Evolutionary conservation across 352 stramenopile species (phyloP), one percentile per base, ranked within the genome.

Genomic region (Blastocystis sp.): DNA sequence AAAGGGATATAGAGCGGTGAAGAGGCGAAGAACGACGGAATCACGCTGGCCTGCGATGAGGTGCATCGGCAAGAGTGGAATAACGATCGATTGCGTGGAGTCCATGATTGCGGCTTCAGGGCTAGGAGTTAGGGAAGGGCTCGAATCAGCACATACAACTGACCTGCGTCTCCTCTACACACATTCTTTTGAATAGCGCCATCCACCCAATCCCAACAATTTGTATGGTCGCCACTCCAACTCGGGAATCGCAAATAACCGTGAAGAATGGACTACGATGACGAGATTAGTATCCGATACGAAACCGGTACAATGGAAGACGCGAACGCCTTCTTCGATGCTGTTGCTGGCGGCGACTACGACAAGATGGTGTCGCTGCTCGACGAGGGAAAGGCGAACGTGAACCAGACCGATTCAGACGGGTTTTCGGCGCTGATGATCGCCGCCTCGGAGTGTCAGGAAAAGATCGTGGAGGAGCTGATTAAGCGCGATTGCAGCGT

Each of bases 341-440:
- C 79, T 62, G 79, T 80, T 37, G 67, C 79, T 55, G 79, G 79
- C 60, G 79, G 79, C 26, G 67, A 89, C 26, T 77, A 67, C 21
- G 79, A 69, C n/a, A 80, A 29, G 13, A 71, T 89, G 41, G 50
- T 89, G 24, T 69, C 31, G 10, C 62, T 89, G 67, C 26, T 89
- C 29, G 65, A 89, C 26, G 61, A 89, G 24, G 62, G 51, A 19
- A 31, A 55, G 1, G 79, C 79, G 6, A 80, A 77, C 66, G 79
- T 89, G 10, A 89, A 89, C 51, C 79, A 89, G 31, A 89, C 79
- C 13, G 79, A 89, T 79, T 77, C 67, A n/a, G 79, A 89, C 66
- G 79, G 79, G 33, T 89, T 89, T 89, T 80, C 79, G 16, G 79
- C 79, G 24, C 45, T 89, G 79, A 89, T 89, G 79, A 89, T 89